Conservation (phyloP, 768 basidiomycete species). For the Mycena galopus region DNA sequence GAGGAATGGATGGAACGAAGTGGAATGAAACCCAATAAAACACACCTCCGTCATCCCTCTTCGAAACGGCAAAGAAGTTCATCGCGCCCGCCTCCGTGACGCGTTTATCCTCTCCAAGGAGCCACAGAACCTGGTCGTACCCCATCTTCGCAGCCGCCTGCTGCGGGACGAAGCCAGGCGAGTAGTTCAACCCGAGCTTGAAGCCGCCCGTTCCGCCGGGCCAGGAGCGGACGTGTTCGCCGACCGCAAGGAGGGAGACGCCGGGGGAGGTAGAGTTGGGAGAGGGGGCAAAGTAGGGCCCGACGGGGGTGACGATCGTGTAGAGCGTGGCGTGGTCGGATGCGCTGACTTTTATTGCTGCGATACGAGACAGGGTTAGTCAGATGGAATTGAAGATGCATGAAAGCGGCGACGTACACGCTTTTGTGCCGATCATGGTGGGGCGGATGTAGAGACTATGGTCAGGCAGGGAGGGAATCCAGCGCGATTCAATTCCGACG, state of each 20-base stretch:
- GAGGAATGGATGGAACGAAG: neutral
- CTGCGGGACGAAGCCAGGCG: slow-evolving; percentile 72
- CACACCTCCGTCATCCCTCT: slow-evolving; percentile 69
- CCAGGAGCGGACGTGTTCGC: slow-evolving; percentile 61
- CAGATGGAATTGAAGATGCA: slow-evolving; percentile 55
- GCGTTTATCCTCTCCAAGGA: slow-evolving; percentile 57
- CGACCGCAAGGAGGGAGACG: slow-evolving; percentile 56
- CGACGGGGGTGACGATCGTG: slow-evolving; percentile 77
- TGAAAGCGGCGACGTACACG: slow-evolving; percentile 52
- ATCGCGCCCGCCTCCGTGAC: slow-evolving; percentile 79
- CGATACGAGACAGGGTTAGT: slow-evolving; percentile 33
- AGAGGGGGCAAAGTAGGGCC: slow-evolving; percentile 77
- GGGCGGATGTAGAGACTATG: slow-evolving; percentile 92
- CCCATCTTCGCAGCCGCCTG: slow-evolving; percentile 32
- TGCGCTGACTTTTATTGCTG: slow-evolving; percentile 71
- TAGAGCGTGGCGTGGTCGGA: slow-evolving; percentile 83
- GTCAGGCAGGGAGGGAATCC: slow-evolving; percentile 83
- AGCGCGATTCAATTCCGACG: slow-evolving; percentile 77
- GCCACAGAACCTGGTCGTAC: slow-evolving; percentile 69
- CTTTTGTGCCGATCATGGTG: slow-evolving; percentile 73
- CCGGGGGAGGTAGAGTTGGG: slow-evolving; percentile 41
- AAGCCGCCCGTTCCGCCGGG: slow-evolving; percentile 81
- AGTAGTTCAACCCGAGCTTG: slow-evolving; percentile 81
- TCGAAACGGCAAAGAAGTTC: slow-evolving; percentile 83
- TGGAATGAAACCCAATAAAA: slow-evolving; percentile 15